Percentiles rank a stretch among this genome's conserved stretches.
phyloP scores from a whole-genome alignment of 2,329 filamentous ascomycete species.

The Monosporascus cannonballus region DNA sequence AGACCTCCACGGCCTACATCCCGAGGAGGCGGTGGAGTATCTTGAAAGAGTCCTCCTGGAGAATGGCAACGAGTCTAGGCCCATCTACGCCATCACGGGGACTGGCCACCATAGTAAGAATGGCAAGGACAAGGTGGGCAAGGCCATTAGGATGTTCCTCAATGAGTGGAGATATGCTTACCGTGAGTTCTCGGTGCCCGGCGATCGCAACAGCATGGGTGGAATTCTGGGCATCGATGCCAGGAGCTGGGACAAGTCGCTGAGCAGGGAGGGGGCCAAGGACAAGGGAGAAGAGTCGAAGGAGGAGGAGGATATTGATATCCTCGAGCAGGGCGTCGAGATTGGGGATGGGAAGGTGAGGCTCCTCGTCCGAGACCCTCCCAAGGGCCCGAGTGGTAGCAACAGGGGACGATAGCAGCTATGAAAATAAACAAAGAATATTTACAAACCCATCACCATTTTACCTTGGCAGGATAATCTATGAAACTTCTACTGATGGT shows the following conservation, averaged over 20 bases:
- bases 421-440: conserved; percentile 9
- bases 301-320: conserved; percentile 40
- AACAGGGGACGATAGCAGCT: conserved; percentile 33
- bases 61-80: conserved; percentile 64
- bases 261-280: conserved; percentile 40
- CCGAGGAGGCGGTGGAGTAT: conserved; percentile 93
- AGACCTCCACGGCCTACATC: conserved; percentile 96
- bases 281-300: conserved; percentile 32
- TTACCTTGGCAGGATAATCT: too few species aligned
- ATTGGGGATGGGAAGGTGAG: conserved; percentile 62
- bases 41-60: conserved; percentile 82
- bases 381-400: conserved; percentile 47
- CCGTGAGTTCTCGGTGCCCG: conserved; percentile 91
- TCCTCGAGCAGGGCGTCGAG: conserved; percentile 60
- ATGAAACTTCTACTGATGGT: too few species aligned
- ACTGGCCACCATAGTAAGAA: conserved; percentile 98
- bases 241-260: conserved; percentile 59
- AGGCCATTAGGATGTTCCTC: conserved; percentile 82
- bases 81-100: conserved; percentile 92
- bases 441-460: too few species aligned
- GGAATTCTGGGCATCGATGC: conserved; percentile 68
- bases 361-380: conserved; percentile 55
- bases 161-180: conserved; percentile 96
- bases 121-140: conserved; percentile 97
- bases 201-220: conserved; percentile 78